Evolutionary conservation across 495 filamentous ascomycete genomes (phyloP).

Genomic region (Penicillium crystallinum): DNA sequence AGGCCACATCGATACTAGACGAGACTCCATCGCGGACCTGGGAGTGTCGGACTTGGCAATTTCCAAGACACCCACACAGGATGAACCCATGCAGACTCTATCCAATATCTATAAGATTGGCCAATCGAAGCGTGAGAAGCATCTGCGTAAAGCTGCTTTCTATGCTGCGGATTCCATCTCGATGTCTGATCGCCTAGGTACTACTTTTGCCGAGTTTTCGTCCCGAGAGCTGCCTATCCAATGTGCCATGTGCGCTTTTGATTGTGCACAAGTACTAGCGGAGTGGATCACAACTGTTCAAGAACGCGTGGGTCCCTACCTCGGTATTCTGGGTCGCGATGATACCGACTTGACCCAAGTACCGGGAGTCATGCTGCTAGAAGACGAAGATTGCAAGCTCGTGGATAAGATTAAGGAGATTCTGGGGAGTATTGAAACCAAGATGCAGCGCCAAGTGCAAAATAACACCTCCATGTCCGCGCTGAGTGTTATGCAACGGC

Average conservation of each 20-base stretch:
- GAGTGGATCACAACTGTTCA: conserved; percentile 96
- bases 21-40: conserved; percentile 37
- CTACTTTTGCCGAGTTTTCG: conserved; percentile 80
- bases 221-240: conserved; percentile 90
- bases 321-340: conserved; percentile 82
- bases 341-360: conserved; percentile 71
- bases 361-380: conserved; percentile 81
- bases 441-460: conserved; percentile 59
- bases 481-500: conserved; percentile 46
- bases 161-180: conserved; percentile 90
- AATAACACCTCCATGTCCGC: conserved; percentile 43
- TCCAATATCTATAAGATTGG: conserved; percentile 31
- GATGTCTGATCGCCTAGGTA: conserved; percentile 82
- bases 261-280: conserved; percentile 93
- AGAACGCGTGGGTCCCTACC: conserved; percentile 82
- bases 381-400: conserved; percentile 87
- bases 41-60: conserved; percentile 41
- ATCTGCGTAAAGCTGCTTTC: conserved; percentile 88
- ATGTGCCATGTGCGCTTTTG: conserved; percentile 88
- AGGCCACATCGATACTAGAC: conserved; percentile 20
- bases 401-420: conserved; percentile 81
- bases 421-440: conserved; percentile 69
- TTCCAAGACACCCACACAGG: conserved; percentile 39
- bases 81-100: conserved; percentile 31
- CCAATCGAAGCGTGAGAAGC: conserved; percentile 69